Base-by-base conservation (phyloP, 192 early-diverging fungal species). In the Diversispora epigaea region DNA sequence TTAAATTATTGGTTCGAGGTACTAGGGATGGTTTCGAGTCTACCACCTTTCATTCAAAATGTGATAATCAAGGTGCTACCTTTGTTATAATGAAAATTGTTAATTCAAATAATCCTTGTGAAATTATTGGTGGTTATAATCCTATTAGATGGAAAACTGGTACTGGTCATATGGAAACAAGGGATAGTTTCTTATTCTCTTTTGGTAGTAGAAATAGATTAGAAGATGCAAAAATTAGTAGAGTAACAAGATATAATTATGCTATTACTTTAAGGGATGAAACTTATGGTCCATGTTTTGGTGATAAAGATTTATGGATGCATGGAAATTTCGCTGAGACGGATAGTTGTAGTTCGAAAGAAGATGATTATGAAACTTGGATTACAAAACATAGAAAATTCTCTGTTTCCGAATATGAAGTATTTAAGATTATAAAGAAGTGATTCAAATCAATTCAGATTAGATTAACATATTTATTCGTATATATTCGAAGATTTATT, bases 51-150 rank as follows among this genome's bases (percentile, higher is more conserved):
- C 45, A 46, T 62, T 3, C 8, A 52, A 73, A 22, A 63, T 73
- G 71, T 63, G 58, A 49, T 63, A 58, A 62, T 50, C 52, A 73
- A 63, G 71, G 71, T 10, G 8, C 71, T 39, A 73, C 71, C 15
- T 52, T 73, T 8, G 44, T 62, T 73, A 32, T 73, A 58, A 54
- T 62, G 17, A 50, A 25, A 44, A 32, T 63, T 52, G 40, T n/a
- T 10, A 14, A 15, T 60, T 56, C 25, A 32, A 32, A 2, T 32
- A 32, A 32, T 32, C 25, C 43, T 8, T 14, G 40, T 49, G 52
- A 39, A 25, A 49, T 73, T 49, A 40, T 73, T 60, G 71, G 71
- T 47, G 71, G 71, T 19, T 73, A 52, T 73, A 73, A 73, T 73
- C 71, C 71, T 39, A 17, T 62, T 32, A 63, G 17, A 12, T 73